phyloP scores from a whole-genome alignment of 345 rosid genomes.

The Salix udensis region DNA sequence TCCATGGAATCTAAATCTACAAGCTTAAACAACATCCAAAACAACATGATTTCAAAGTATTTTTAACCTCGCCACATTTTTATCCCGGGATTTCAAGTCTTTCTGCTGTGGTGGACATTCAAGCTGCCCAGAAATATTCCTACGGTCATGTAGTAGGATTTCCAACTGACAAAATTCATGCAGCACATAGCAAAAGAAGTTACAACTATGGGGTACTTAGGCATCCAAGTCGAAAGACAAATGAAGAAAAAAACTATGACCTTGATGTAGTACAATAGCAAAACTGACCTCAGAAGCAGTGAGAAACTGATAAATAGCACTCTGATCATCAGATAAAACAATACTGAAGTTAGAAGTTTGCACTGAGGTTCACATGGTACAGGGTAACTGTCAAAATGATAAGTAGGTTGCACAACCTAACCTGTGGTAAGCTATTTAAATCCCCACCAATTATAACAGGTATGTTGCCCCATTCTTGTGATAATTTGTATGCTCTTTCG shows the following conservation, averaged over 20 bases:
- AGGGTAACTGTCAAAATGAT: neutral
- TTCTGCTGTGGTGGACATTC: constrained; percentile 28
- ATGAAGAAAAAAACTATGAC: neutral
- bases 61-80: constrained; percentile 30
- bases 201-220: neutral
- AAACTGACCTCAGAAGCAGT: constrained; percentile 75
- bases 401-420: constrained; percentile 23
- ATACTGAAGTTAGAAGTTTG: constrained; percentile 16
- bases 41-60: neutral
- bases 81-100: constrained; percentile 27
- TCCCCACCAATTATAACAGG: constrained; percentile 81
- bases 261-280: neutral
- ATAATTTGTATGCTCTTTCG: constrained; percentile 69
- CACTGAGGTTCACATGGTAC: constrained; percentile 1
- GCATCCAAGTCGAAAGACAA: neutral
- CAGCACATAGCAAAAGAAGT: neutral
- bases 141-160: constrained; percentile 54
- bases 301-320: constrained; percentile 79
- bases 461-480: constrained; percentile 73
- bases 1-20: neutral
- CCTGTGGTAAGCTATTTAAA: constrained; percentile 78
- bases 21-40: neutral
- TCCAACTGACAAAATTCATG: constrained; percentile 55
- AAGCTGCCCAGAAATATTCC: constrained; percentile 64
- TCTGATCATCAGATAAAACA: constrained; percentile 45